These are phyloP conservation scores for Podila verticillata DNA, from an alignment of 192 early-diverging fungal genomes.

Conservation along the genomic window DNA sequence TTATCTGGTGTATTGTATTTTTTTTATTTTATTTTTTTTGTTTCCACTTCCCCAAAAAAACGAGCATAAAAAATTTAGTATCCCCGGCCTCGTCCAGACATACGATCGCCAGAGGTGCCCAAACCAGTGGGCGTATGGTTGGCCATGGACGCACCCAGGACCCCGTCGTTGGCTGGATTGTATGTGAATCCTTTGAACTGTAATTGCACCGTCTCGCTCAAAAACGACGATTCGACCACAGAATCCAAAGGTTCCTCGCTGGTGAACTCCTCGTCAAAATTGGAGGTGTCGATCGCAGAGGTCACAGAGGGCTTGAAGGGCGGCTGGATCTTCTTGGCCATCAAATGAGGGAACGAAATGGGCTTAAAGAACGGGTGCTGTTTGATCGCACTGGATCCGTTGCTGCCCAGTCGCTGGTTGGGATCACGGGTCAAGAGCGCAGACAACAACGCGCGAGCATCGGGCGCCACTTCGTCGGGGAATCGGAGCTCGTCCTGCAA, in stretches of 20 bases:
- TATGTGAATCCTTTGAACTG: conserved; percentile 98
- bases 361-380: conserved; percentile 92
- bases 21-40: background rate
- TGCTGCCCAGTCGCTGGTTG: conserved; percentile 82
- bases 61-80: background rate
- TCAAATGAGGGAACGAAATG: conserved; percentile 91
- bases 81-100: background rate
- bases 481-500: conserved; percentile 90
- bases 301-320: conserved; percentile 93
- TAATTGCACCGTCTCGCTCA: conserved; percentile 90
- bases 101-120: conserved; percentile 24
- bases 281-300: conserved; percentile 92
- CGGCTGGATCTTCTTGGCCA: conserved; percentile 90
- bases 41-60: background rate
- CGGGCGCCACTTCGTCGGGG: conserved; percentile 73
- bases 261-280: conserved; percentile 99
- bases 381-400: conserved; percentile 92
- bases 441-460: conserved; percentile 71
- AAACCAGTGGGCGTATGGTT: conserved; percentile 21
- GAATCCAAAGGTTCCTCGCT: conserved; percentile 93
- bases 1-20: background rate
- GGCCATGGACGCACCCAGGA: conserved; percentile 64
- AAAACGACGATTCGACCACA: conserved; percentile 78
- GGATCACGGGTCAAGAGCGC: conserved; percentile 86
- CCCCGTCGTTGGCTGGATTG: conserved; percentile 77